These are phyloP conservation scores for Cryptococcus depauperatus DNA, from an alignment of 1,284 basidiomycete genomes.

Conservation along the genomic window DNA sequence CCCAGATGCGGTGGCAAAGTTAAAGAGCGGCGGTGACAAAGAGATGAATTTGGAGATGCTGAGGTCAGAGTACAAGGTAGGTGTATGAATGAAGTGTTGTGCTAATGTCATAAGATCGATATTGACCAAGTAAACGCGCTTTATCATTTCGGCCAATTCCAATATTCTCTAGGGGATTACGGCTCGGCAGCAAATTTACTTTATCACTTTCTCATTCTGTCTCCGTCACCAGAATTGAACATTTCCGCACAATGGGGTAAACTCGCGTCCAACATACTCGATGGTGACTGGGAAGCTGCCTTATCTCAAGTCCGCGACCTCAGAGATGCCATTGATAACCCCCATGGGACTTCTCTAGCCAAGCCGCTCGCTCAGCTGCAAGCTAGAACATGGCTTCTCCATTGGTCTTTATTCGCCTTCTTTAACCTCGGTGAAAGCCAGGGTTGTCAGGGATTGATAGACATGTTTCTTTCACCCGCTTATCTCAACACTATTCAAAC, in stretches of 20 bases:
- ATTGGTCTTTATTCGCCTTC: conserved; percentile 98
- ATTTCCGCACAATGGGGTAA: conserved; percentile 98
- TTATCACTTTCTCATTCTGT: conserved; percentile 96
- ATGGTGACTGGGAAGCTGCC: conserved; percentile 88
- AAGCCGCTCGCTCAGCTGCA: conserved; percentile 74
- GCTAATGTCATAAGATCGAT: conserved; percentile 56
- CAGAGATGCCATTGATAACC: conserved; percentile 76
- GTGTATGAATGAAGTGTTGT: conserved; percentile 29
- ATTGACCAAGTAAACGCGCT: conserved; percentile 90
- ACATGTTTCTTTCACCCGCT: conserved; percentile 88
- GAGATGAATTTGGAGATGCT: conserved; percentile 91
- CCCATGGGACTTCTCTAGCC: conserved; percentile 48
- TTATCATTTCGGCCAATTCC: conserved; percentile 97
- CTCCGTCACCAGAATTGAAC: conserved; percentile 82
- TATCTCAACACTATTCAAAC: conserved; percentile 99
- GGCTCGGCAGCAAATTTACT: conserved; percentile 92
- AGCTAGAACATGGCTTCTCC: conserved; percentile 92
- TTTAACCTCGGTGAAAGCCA: conserved; percentile 92
- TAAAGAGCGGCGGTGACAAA: conserved; percentile 76
- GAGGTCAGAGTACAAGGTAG: conserved; percentile 83
- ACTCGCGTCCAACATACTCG: conserved; percentile 90
- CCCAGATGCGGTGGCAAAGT: conserved; percentile 72
- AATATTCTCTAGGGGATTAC: conserved; percentile 96
- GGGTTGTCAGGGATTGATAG: conserved; percentile 69
- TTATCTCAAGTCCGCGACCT: conserved; percentile 89